Evolutionary conservation across 352 stramenopile species (phyloP), one percentile per base, ranked within the genome.

Genomic region (Phytophthora sp.): DNA sequence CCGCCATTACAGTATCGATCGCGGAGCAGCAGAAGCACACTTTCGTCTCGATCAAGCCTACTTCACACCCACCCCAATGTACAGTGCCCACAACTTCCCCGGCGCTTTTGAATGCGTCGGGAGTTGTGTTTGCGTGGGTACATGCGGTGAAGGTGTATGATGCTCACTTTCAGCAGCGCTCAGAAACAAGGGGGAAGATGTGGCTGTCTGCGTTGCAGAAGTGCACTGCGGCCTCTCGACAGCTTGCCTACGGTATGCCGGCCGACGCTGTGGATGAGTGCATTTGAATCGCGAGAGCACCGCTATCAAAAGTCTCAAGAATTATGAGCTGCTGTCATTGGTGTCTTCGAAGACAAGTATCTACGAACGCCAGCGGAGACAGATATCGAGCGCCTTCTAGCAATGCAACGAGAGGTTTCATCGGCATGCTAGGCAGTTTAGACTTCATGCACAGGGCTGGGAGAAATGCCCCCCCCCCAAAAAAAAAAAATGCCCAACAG

Each of bases 401-500:
- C 7, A 1, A 51, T 49, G 30, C 39, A 55, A 4, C 16, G 6
- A 15, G 21, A 12, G 47, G 47, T 11, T 66, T 59, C 9, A 20
- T 42, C 15, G 57, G 47, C 5, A 66, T 66, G 47, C n/a, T 59
- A 4, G 47, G 46, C 13, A 66, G 57, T 20, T 18, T 66, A 1
- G 47, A 66, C 12, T 58, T 47, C 27, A 59, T 58, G 57, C 47
- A 58, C 15, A 54, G 57, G 29, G 13, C 4, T 0, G 58, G 57
- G 38, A n/a, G n/a, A n/a, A n/a, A n/a, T n/a, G n/a, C n/a, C n/a
- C n/a, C n/a, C n/a, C n/a, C n/a, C n/a, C n/a, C n/a, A n/a, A n/a
- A n/a, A n/a, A n/a, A n/a, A 49, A 64, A 20, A 66, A 49, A 4
- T 54, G 38, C 11, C 57, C 47, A 12, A 58, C 27, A 3, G n/a